Evolutionary conservation across 2,329 filamentous ascomycete species (phyloP).

Genomic region (Leptosphaerulina australis): DNA sequence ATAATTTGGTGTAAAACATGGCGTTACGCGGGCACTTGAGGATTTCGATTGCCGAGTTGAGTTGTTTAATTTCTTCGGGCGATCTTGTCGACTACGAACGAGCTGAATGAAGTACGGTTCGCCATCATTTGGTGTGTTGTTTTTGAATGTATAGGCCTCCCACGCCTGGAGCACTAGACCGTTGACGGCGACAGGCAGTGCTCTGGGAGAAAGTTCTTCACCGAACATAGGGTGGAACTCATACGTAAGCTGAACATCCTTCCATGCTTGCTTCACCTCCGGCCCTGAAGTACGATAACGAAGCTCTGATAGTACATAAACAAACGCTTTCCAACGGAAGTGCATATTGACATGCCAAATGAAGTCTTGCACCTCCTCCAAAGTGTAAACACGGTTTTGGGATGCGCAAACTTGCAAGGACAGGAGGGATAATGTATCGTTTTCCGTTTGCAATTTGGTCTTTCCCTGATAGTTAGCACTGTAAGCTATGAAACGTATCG

Average conservation of each 20-base stretch:
- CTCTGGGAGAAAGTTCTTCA: constrained; percentile 41
- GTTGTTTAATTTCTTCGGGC: not conserved
- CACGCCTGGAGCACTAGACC: constrained; percentile 55
- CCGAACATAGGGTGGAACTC: constrained; percentile 52
- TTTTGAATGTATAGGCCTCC: constrained; percentile 38
- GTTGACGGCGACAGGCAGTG: constrained; percentile 52
- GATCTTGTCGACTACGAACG: constrained; percentile 19
- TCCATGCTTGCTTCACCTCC: constrained; percentile 52
- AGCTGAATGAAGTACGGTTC: constrained; percentile 35
- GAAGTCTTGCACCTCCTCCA: constrained; percentile 50
- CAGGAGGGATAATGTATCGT: constrained; percentile 50
- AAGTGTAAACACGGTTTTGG: constrained; percentile 50
- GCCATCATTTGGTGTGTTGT: constrained; percentile 11
- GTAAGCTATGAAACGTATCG: constrained; percentile 53
- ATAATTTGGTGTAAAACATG: not conserved
- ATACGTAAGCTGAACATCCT: constrained; percentile 53
- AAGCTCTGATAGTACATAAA: constrained; percentile 54
- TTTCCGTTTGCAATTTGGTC: constrained; percentile 42
- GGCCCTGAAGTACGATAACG: constrained; percentile 32
- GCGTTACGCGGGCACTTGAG: too few relatives aligned
- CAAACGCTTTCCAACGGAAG: constrained; percentile 60
- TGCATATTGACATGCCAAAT: constrained; percentile 55
- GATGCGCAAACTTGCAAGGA: constrained; percentile 51
- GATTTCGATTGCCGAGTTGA: not conserved
- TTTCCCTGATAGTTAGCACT: constrained; percentile 51